phyloP scores from a whole-genome alignment of 805 yeast species.

The Yamadazyma phyllophila region DNA sequence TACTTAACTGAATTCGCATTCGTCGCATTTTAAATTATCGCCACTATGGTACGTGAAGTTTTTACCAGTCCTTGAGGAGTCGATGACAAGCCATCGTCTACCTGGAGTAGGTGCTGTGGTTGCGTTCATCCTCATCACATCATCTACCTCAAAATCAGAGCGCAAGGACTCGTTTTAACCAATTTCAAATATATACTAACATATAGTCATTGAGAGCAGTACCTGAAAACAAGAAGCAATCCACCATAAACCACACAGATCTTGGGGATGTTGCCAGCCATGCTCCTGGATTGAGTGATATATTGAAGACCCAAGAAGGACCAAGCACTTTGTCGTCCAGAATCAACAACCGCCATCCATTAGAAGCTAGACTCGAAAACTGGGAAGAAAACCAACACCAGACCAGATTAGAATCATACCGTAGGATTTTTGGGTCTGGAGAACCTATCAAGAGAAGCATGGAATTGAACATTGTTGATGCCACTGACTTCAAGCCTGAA shows the following conservation, averaged over 20 bases:
- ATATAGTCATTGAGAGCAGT: constrained; percentile 40
- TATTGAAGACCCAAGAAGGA: constrained; percentile 63
- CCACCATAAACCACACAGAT: constrained; percentile 49
- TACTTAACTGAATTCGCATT: background rate
- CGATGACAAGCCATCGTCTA: background rate
- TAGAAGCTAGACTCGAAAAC: constrained; percentile 67
- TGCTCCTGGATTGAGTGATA: constrained; percentile 70
- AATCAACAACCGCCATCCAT: constrained; percentile 79
- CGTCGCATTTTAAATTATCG: background rate
- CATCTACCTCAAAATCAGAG: too few species aligned
- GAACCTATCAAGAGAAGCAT: constrained; percentile 90
- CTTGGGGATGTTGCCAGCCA: constrained; percentile 59
- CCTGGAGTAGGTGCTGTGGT: too few species aligned
- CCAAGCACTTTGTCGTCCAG: constrained; percentile 59
- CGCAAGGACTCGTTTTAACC: too few species aligned
- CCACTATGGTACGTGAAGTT: background rate
- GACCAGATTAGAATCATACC: constrained; percentile 69
- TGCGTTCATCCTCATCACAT: too few species aligned
- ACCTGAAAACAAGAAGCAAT: constrained; percentile 48
- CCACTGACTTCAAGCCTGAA: constrained; percentile 67
- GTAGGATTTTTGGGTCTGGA: constrained; percentile 86
- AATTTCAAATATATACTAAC: background rate
- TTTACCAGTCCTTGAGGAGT: background rate
- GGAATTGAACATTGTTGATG: constrained; percentile 76
- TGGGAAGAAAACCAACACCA: constrained; percentile 81